phyloP scores from a whole-genome alignment of 2,329 filamentous ascomycete genomes.

The Pleoardoris graminearum region DNA sequence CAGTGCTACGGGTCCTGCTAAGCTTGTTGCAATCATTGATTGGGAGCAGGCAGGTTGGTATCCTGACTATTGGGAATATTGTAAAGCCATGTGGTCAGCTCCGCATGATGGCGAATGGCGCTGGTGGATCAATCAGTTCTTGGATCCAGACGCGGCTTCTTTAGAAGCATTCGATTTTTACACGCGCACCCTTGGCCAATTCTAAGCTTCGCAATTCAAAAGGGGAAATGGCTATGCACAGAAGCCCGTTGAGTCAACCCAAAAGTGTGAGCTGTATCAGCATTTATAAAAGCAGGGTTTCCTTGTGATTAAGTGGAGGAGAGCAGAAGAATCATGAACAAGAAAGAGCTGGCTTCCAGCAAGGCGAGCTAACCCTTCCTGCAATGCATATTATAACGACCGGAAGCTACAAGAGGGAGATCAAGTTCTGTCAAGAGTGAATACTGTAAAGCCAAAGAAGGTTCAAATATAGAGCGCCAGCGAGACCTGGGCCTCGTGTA shows the following conservation, averaged over 20 bases:
- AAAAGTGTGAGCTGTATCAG: too few species aligned
- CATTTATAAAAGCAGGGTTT: background rate
- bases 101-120: background rate
- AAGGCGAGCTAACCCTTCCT: background rate
- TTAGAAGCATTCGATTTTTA: constrained; percentile 15
- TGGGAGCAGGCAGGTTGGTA: constrained; percentile 43
- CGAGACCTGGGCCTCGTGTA: background rate
- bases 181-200: constrained; percentile 5
- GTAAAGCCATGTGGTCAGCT: constrained; percentile 19
- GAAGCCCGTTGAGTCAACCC: too few species aligned
- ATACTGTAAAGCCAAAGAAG: background rate
- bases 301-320: background rate
- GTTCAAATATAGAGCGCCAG: background rate
- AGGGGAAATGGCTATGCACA: too few species aligned
- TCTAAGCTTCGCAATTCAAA: background rate
- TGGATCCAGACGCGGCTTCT: constrained; percentile 1
- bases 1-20: constrained; percentile 13
- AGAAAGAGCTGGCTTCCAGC: background rate
- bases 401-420: background rate
- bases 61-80: constrained; percentile 40
- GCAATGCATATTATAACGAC: background rate
- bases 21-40: constrained; percentile 35
- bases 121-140: constrained; percentile 6
- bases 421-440: background rate
- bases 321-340: background rate